Percentiles rank a stretch among this genome's conserved stretches.
Evolutionary conservation across 202 grass and related monocot genomes (phyloP).

Genomic region (Digitaria exilis): DNA sequence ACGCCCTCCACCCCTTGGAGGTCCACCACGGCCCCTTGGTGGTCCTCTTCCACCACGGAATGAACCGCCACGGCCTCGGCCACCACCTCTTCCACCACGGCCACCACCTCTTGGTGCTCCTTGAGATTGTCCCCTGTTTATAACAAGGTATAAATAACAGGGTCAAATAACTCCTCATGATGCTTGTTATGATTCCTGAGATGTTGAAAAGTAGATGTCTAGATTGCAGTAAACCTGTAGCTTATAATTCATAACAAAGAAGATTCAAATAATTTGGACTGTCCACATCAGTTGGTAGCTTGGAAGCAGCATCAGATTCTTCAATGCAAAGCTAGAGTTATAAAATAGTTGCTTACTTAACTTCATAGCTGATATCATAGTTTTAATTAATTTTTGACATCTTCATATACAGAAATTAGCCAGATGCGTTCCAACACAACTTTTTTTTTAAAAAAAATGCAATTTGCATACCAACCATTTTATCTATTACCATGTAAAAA

Average conservation of each 20-base stretch:
- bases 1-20: slow-evolving; percentile 66
- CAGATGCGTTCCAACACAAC: background rate
- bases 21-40: slow-evolving; percentile 69
- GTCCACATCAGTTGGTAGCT: background rate
- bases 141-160: background rate
- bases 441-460: background rate
- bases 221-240: background rate
- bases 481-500: background rate
- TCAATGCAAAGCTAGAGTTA: background rate
- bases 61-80: slow-evolving; percentile 40
- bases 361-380: background rate
- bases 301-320: background rate
- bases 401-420: background rate
- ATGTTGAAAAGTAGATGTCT: background rate
- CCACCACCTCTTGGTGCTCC: slow-evolving; percentile 66
- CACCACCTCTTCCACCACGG: slow-evolving; percentile 61
- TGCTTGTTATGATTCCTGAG: background rate
- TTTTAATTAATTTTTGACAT: background rate
- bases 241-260: background rate
- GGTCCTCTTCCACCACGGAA: slow-evolving; percentile 88
- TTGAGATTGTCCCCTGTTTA: slow-evolving; percentile 61
- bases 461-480: background rate
- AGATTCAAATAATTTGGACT: background rate
- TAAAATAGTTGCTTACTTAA: background rate
- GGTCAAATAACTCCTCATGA: background rate